Evolutionary conservation across 768 basidiomycete genomes (phyloP), one percentile per base, ranked within the genome.

Genomic region (Leccinum obscurum): DNA sequence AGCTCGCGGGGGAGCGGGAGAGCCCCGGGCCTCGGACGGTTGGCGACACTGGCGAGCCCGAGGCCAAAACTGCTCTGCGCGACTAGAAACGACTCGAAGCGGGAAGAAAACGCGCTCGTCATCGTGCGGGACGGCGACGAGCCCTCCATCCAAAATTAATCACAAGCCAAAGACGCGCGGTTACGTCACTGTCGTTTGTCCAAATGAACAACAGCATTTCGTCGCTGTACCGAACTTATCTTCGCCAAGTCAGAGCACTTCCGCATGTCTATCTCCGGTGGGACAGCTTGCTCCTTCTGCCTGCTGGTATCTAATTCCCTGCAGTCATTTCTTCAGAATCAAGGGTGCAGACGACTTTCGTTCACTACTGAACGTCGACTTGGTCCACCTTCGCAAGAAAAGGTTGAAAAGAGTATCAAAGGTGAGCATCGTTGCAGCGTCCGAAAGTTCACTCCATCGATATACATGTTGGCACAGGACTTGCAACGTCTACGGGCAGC

Each of bases 321-420:
- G 3, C 67, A 90, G 89, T 30, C 81, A 81, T 54, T 90, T 90
- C 70, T 91, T 84, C 72, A 80, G 78, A 60, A 68, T 88, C 55
- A 85, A 85, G 65, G 79, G 78, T 26, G 76, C 76, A 32, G 83
- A 88, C 68, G 87, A 86, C 70, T 75, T 86, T 48, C 80, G 80
- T n/a, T 75, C 78, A 14, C 68, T 84, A n/a, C 54, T 81, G 37
- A 59, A 69, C 22, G 75, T 80, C 15, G 64, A 68, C n/a, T 68
- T 70, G 13, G 54, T 63, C 15, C 61, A 57, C 51, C 69, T 80
- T 24, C 77, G 74, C 35, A 60, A 63, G 35, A 70, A 64, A 24
- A 87, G 82, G 62, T 55, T 85, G 28, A 82, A 78, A 61, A 77
- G 84, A 50, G 66, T 88, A 4, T 68, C 70, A 48, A 84, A 84